Evolutionary conservation across 805 yeast species (phyloP).

Genomic region (Zygotorulaspora florentina): DNA sequence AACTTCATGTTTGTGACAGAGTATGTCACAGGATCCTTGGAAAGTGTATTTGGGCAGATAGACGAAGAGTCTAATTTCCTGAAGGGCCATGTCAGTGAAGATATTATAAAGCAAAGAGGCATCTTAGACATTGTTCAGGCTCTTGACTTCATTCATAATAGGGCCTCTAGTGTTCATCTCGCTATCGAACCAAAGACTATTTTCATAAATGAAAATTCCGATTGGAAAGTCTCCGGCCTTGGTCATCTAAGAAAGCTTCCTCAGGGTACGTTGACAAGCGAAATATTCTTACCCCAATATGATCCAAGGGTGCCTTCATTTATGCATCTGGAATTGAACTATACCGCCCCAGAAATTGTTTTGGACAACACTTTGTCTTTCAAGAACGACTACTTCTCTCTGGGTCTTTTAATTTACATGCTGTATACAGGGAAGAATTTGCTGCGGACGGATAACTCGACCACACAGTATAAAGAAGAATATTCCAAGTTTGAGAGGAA

Average conservation of each 20-base stretch:
- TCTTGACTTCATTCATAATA: conserved; percentile 74
- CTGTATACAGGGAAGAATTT: conserved; percentile 56
- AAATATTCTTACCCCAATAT: conserved; percentile 62
- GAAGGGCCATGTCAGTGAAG: conserved; percentile 54
- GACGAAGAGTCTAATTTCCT: conserved; percentile 28
- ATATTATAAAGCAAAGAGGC: conserved; percentile 75
- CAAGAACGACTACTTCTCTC: conserved; percentile 76
- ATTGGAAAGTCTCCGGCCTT: conserved; percentile 90
- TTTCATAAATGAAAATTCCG: conserved; percentile 75
- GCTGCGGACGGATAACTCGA: conserved; percentile 48
- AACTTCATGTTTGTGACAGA: conserved; percentile 83
- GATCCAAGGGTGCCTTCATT: conserved; percentile 74
- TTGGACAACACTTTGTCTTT: conserved; percentile 58
- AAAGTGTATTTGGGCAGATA: conserved; percentile 38
- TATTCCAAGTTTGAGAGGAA: conserved; percentile 46
- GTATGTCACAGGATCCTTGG: conserved; percentile 56
- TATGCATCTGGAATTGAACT: conserved; percentile 66
- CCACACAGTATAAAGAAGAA: conserved; percentile 58
- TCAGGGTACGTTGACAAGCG: conserved; percentile 50
- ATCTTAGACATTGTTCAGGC: conserved; percentile 73
- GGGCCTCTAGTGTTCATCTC: conserved; percentile 69
- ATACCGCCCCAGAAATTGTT: conserved; percentile 79
- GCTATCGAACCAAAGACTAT: conserved; percentile 76
- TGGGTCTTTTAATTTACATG: conserved; percentile 72
- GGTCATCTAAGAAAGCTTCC: conserved; percentile 44